phyloP scores from a whole-genome alignment of 2,329 filamentous ascomycete genomes.

The Chaetomiaceae sp. region DNA sequence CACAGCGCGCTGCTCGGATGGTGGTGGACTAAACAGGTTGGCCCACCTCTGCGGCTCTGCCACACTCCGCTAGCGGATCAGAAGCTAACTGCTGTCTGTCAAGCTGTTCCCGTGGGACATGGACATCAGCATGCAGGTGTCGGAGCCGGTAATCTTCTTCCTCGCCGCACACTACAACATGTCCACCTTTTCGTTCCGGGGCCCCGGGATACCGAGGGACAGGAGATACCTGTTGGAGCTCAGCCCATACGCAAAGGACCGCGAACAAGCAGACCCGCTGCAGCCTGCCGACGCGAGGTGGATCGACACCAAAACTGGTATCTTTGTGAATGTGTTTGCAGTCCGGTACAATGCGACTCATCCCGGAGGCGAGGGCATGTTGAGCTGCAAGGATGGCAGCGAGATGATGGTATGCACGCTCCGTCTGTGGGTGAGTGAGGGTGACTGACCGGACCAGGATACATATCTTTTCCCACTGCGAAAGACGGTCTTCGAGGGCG shows the following conservation, averaged over 20 bases:
- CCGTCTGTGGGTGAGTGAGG: not conserved
- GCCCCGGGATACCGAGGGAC: conserved; percentile 35
- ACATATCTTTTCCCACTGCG: conserved; percentile 64
- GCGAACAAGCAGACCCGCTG: conserved; percentile 35
- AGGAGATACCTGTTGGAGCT: conserved; percentile 47
- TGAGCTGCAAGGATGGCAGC: conserved; percentile 49
- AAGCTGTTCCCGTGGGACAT: conserved; percentile 60
- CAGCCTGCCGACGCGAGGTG: conserved; percentile 48
- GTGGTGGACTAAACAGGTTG: conserved; percentile 69
- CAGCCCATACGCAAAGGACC: conserved; percentile 40
- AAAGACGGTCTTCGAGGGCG: conserved; percentile 65
- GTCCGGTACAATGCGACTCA: conserved; percentile 46
- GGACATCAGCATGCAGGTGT: conserved; percentile 73
- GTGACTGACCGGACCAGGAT: conserved; percentile 34
- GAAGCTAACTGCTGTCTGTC: not conserved
- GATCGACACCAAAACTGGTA: conserved; percentile 43
- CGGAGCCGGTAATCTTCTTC: conserved; percentile 59
- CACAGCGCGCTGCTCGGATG: conserved; percentile 81
- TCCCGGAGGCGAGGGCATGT: conserved; percentile 39
- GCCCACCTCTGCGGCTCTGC: not conserved
- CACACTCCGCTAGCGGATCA: too few relatives aligned
- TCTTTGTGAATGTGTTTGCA: conserved; percentile 50
- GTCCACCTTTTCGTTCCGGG: conserved; percentile 43
- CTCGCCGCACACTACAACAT: conserved; percentile 65
- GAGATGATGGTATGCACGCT: conserved; percentile 33